Conservation (phyloP, 176 grass and related monocot species). For the Cymbopogon citratus region DNA sequence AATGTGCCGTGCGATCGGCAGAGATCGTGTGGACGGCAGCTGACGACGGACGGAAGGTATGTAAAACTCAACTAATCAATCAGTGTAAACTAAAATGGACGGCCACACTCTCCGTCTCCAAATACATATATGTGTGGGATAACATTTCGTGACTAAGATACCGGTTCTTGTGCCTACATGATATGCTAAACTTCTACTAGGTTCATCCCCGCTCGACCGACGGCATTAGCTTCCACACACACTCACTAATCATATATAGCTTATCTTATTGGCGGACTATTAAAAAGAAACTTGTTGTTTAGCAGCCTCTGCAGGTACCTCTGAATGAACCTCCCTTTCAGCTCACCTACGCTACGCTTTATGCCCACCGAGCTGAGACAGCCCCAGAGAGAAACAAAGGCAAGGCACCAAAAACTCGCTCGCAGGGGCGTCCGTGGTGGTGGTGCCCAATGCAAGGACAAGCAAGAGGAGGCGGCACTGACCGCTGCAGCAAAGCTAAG, state of each 20-base stretch:
- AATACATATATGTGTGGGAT: neutral
- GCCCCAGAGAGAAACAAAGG: neutral
- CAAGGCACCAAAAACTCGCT: neutral
- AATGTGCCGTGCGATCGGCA: neutral
- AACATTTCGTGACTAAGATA: slow-evolving; percentile 1
- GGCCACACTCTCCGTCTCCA: neutral
- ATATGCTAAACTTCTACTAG: slow-evolving; percentile 6
- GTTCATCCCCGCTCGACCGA: neutral
- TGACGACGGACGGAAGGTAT: neutral
- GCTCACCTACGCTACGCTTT: neutral
- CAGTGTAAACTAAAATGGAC: slow-evolving; percentile 7
- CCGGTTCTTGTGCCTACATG: neutral
- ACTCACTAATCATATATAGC: neutral
- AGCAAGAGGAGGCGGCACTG: neutral
- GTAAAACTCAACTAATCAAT: neutral
- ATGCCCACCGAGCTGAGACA: slow-evolving; percentile 19
- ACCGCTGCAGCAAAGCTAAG: neutral
- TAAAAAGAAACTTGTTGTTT: neutral
- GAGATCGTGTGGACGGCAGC: slow-evolving; percentile 5
- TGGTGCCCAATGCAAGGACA: neutral
- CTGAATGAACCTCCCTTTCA: neutral
- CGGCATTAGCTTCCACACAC: slow-evolving; percentile 12
- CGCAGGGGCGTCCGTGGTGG: neutral
- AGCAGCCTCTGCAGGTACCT: neutral
- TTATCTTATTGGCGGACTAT: neutral